Base-by-base conservation (phyloP, 768 basidiomycete species). In the Suillus paluster region DNA sequence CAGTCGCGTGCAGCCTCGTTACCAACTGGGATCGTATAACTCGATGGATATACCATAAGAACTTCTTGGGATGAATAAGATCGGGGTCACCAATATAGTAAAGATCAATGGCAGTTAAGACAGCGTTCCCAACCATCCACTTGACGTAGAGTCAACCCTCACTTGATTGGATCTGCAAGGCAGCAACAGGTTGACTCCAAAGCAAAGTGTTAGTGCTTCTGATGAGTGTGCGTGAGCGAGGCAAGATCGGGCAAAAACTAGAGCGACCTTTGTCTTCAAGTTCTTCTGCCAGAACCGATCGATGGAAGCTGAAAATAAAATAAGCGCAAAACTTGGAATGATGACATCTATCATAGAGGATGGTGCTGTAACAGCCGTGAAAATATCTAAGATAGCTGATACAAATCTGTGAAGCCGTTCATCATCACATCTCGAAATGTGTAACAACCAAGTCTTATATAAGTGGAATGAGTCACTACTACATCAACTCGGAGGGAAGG, bases 21-120 rank as follows among this genome's bases (percentile, higher is more conserved):
- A 12, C 21, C n/a, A n/a, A 21, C 44, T 45, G 21, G 21, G 44
- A 45, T 21, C 5, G 21, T 21, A 23, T 12, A 5, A 87, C 85
- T 15, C 86, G 82, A 65, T 88, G 86, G 56, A 86, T 81, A 2
- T 86, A 86, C 11, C 81, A 71, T 87, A 87, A 64, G 75, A 86
- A 1, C 85, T 85, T 1, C 87, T 85, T 2, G 83, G 84, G 25
- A 88, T 76, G 66, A 87, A 84, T n/a, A n/a, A n/a, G n/a, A 57
- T 87, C 82, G 64, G 88, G 68, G 61, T 87, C 86, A 5, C 86
- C 86, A 0, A 83, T 78, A 58, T 88, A 17, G 41, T 15, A 19
- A 41, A 41, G 6, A 41, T 41, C 41, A 9, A 19, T 9, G 21
- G 12, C 14, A 44, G 45, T 38, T 27, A n/a, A n/a, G n/a, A n/a